These are phyloP conservation scores for Diplogelasinospora grovesii DNA, from an alignment of 495 filamentous ascomycete species.

Conservation along the genomic window DNA sequence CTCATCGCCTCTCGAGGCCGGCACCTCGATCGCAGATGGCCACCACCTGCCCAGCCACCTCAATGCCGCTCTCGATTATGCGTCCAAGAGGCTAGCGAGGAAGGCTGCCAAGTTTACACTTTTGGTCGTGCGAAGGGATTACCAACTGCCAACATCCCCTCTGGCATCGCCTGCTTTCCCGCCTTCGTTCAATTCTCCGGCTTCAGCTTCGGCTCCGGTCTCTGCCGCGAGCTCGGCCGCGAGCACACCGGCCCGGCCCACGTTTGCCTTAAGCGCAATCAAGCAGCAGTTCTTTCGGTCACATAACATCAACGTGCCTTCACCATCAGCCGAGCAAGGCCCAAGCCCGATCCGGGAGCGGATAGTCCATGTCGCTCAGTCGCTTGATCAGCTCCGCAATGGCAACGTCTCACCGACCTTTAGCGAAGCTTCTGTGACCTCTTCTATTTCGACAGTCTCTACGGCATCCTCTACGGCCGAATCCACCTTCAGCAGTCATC, in stretches of 20 bases:
- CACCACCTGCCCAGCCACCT: constrained; percentile 40
- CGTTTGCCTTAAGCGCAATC: constrained; percentile 28
- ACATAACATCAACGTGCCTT: constrained; percentile 14
- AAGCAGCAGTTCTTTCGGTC: constrained; percentile 36
- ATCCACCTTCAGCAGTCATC: constrained; percentile 12
- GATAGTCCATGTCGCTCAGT: constrained; percentile 19
- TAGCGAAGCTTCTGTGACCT: constrained; percentile 19
- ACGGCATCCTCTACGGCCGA: constrained; percentile 13
- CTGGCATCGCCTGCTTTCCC: constrained; percentile 6
- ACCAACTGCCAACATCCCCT: constrained; percentile 34
- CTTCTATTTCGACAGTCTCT: constrained; percentile 15
- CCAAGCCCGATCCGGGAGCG: constrained; percentile 21
- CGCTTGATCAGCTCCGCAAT: constrained; percentile 19
- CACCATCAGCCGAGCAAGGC: constrained; percentile 2
- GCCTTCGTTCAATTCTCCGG: constrained; percentile 10
- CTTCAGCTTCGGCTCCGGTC: constrained; percentile 16
- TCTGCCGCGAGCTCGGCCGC: constrained; percentile 24
- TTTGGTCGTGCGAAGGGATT: constrained; percentile 43
- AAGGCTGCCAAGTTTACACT: constrained; percentile 42
- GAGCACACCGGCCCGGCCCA: constrained; percentile 19
- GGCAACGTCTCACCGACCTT: constrained; percentile 24
- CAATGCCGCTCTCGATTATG: constrained; percentile 41
- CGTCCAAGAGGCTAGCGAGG: constrained; percentile 41
- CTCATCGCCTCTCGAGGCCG: constrained; percentile 50
- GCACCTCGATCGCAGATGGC: constrained; percentile 40